phyloP scores from a whole-genome alignment of 164 flowering plant species.

The Vitis labrusca region DNA sequence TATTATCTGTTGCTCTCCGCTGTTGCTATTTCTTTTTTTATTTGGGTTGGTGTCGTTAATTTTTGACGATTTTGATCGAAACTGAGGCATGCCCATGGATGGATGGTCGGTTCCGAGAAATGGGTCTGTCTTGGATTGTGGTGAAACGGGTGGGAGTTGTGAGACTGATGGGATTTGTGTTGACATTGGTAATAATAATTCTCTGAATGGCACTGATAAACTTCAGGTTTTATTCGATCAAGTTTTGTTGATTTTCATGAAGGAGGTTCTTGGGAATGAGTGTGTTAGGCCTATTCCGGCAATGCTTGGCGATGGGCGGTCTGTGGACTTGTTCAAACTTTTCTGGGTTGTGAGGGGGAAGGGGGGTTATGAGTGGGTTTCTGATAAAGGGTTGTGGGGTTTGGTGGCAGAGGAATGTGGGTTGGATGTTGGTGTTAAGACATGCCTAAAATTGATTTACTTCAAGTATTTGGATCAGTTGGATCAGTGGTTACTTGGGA shows the following conservation, averaged over 20 bases:
- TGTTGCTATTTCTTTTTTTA: no score
- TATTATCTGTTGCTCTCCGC: no score
- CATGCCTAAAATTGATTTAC: conserved; percentile 43
- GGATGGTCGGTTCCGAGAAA: conserved; percentile 41
- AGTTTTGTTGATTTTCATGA: conserved; percentile 31
- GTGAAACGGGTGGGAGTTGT: conserved; percentile 3
- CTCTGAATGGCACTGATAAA: conserved; percentile 21
- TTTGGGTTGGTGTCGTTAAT: no score
- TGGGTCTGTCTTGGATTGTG: conserved; percentile 24
- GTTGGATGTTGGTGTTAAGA: conserved; percentile 16
- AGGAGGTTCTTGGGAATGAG: conserved; percentile 23
- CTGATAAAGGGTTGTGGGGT: conserved; percentile 40
- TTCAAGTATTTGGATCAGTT: conserved; percentile 46
- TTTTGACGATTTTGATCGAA: neutral
- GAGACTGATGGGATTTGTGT: conserved; percentile 4
- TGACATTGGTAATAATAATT: conserved; percentile 13
- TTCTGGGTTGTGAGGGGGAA: conserved; percentile 43
- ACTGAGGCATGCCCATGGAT: conserved; percentile 34
- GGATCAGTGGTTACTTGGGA: conserved; percentile 36
- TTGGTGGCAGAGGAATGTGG: conserved; percentile 43
- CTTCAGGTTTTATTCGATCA: conserved; percentile 39
- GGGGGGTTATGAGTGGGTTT: conserved; percentile 52
- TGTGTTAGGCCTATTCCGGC: conserved; percentile 42
- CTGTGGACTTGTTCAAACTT: conserved; percentile 50
- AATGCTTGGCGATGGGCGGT: conserved; percentile 41